Base-by-base conservation (phyloP, 2,329 filamentous ascomycete species). In the Colletotrichum spinosum region DNA sequence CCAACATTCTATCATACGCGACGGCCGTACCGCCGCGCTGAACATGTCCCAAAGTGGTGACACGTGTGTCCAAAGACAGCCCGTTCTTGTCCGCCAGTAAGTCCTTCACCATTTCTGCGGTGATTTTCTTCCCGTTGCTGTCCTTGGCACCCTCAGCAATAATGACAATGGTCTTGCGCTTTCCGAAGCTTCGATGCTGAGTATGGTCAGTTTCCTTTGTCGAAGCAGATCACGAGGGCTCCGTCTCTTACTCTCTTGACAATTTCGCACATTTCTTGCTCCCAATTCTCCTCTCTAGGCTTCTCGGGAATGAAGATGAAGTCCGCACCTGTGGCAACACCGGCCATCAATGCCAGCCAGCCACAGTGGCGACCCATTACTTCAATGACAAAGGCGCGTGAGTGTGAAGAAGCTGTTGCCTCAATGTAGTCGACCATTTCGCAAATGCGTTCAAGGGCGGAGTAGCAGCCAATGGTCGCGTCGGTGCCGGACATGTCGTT, bases 291-390 rank as follows among this genome's bases (percentile, higher is more conserved):
- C 65, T 89, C 86, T 50, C 93, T 92, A 65, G 96, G 96, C 76
- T 94, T 94, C 80, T 99, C 96, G 0, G 96, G 96, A 69, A 97
- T 95, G 78, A 99, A 98, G 72, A 98, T 88, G 79, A 97, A 99
- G 78, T 99, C 96, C 13, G 96, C 94, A 54, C 95, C 96, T 1
- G 93, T 97, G 64, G 93, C 94, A 65, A 99, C 94, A 73, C 94
- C 95, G 12, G 95, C 92, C 91, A 98, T 97, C 67, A 99, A 86
- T 45, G 96, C 96, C 68, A 99, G 84, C 96, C 96, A 99, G 68
- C 96, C 96, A 77, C 96, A 99, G 80, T 99, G 95, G 65, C 96
- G 88, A 54, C 96, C 96, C 96, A 99, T 99, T 73, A 99, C 96
- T 78, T 97, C 96, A 68, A 99, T 92, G 62, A 99, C 94, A 78